phyloP scores from a whole-genome alignment of 257 asterid species.

The Cruciata laevipes region DNA sequence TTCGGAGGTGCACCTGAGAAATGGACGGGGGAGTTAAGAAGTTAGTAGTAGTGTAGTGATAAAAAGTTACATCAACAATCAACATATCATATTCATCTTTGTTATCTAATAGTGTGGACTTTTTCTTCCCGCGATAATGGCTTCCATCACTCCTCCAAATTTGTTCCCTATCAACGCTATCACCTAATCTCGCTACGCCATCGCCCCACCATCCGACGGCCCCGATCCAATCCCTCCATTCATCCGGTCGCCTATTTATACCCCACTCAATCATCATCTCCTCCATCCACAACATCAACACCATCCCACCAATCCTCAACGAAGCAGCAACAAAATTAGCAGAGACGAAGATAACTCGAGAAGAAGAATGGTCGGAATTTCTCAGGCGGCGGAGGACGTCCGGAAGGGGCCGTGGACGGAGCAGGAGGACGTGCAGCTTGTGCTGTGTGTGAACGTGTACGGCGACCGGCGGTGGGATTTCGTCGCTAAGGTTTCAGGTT shows the following conservation, averaged over 20 bases:
- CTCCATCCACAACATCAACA: not conserved
- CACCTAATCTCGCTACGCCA: constrained; percentile 19
- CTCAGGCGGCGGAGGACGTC: constrained; percentile 12
- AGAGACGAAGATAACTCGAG: not conserved
- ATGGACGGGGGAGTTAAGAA: constrained; percentile 34
- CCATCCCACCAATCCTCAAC: not conserved
- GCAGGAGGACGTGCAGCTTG: constrained; percentile 75
- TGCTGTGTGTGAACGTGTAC: constrained; percentile 70
- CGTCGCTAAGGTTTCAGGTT: constrained; percentile 97
- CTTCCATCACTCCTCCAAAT: constrained; percentile 43
- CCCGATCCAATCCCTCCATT: constrained; percentile 20
- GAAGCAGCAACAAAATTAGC: no score
- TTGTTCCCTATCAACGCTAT: constrained; percentile 28
- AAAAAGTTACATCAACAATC: constrained; percentile 48
- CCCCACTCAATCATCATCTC: not conserved
- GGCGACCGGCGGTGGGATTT: constrained; percentile 98
- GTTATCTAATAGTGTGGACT: not conserved
- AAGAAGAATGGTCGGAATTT: constrained; percentile 24
- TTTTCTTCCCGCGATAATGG: constrained; percentile 27
- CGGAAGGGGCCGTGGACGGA: constrained; percentile 95
- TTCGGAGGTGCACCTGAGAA: not conserved
- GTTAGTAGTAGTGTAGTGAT: no score
- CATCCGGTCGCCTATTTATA: constrained; percentile 23
- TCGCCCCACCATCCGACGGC: constrained; percentile 36
- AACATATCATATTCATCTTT: constrained; percentile 60